Evolutionary conservation across 768 basidiomycete genomes (phyloP), one percentile per base, ranked within the genome.

Genomic region (Chalciporus piperatus): DNA sequence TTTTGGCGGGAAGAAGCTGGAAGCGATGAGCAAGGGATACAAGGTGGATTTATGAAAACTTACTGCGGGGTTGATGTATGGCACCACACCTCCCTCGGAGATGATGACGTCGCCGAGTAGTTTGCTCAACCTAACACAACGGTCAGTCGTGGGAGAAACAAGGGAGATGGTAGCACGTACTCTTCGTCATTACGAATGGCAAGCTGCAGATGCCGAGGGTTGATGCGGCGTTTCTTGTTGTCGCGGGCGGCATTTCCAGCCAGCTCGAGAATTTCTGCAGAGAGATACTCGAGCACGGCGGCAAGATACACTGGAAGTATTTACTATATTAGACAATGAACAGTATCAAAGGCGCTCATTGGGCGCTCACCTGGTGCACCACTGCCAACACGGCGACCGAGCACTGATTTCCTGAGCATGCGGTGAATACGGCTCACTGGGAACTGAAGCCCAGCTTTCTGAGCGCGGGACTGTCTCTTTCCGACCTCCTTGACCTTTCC

Each of bases 131-230:
- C 84, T 87, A 47, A n/a, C 11, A 32, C 27, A 22, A 27, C 16
- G 32, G n/a, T 27, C 20, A 17, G 51, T 3, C 56, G 25, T 8
- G 4, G 13, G 9, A 7, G n/a, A 51, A 11, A 33, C 12, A 23
- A 33, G 8, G 41, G 27, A 48, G 13, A 19, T 1, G 12, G 10
- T 14, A 7, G 13, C 9, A 72, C 81, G 53, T 59, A 86, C 85
- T 91, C 92, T 71, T 95, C 92, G 56, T 95, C 92, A 69, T 95
- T 92, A 46, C 94, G 84, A 72, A 97, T 93, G 56, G 93, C 93
- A 57, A 96, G 83, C 70, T 97, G 93, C 43, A 96, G 75, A 72
- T 97, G 94, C 71, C 94, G 87, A 41, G 93, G 94, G 23, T 95
- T 90, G 64, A 96, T 95, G 82, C 94, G 92, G 58, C 92, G 88